Conservation (phyloP, 2,329 filamentous ascomycete species). For the Penicillium sp. region DNA sequence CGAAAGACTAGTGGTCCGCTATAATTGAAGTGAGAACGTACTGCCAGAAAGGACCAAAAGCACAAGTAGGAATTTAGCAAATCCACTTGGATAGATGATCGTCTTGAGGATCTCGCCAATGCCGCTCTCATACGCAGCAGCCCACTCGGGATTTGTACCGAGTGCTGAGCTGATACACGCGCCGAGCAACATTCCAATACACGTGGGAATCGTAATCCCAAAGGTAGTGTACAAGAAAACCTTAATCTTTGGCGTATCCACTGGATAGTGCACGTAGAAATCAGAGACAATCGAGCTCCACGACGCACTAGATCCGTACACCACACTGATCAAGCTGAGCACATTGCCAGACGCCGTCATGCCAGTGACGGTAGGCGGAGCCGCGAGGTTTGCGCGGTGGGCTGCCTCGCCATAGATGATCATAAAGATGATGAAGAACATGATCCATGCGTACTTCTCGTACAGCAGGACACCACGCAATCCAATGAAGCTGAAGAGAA, state of each 20-base stretch:
- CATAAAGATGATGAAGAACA: conserved; percentile 44
- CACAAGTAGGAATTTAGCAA: conserved; percentile 38
- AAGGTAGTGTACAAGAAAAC: conserved; percentile 25
- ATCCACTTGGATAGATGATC: conserved; percentile 25
- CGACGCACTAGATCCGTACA: conserved; percentile 26
- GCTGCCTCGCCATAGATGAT: conserved; percentile 53
- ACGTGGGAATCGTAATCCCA: conserved; percentile 29
- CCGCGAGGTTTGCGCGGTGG: conserved; percentile 42
- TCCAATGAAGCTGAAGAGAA: conserved; percentile 33
- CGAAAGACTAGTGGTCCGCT: not conserved
- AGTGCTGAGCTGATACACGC: conserved; percentile 20
- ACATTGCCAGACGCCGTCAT: conserved; percentile 31
- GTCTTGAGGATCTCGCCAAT: conserved; percentile 25
- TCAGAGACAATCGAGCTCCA: conserved; percentile 29
- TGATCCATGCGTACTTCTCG: conserved; percentile 35
- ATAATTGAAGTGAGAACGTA: not conserved
- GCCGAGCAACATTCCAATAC: conserved; percentile 25
- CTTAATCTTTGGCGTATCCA: conserved; percentile 23
- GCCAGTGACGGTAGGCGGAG: conserved; percentile 37
- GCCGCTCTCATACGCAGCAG: conserved; percentile 20
- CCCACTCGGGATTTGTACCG: conserved; percentile 22
- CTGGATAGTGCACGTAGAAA: conserved; percentile 30
- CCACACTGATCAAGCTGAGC: conserved; percentile 45
- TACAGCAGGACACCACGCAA: conserved; percentile 31
- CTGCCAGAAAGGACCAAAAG: conserved; percentile 38